phyloP scores from a whole-genome alignment of 2,329 filamentous ascomycete genomes.

The Ceratocystis harringtonii region DNA sequence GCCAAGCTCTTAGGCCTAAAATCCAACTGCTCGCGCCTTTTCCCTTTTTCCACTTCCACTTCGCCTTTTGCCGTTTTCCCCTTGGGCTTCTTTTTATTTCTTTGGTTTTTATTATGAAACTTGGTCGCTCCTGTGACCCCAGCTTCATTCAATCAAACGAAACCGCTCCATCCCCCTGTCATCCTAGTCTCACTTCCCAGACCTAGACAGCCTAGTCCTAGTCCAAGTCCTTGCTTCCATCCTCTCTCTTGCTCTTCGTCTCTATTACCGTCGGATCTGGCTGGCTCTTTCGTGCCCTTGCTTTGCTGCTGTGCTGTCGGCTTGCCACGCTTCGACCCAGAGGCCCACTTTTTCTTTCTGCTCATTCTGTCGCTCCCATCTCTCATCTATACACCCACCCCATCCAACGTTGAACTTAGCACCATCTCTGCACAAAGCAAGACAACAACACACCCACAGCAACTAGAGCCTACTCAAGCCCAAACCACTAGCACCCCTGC shows the following conservation, averaged over 20 bases:
- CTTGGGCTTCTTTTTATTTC: constrained; percentile 12
- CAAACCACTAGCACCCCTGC: too few species aligned
- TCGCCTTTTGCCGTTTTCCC: background rate
- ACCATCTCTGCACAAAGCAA: background rate
- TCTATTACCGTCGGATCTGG: background rate
- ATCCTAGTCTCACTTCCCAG: background rate
- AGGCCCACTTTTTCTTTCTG: background rate
- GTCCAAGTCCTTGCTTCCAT: background rate
- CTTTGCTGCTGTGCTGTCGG: too few species aligned
- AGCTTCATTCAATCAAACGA: background rate
- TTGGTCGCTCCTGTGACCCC: background rate
- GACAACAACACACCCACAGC: too few species aligned
- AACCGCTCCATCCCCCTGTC: background rate
- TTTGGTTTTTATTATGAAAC: background rate
- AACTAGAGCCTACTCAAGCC: too few species aligned
- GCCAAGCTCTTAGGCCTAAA: background rate
- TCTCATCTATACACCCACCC: too few species aligned
- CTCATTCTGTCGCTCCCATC: background rate
- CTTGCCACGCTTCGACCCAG: too few species aligned
- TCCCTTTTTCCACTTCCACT: background rate
- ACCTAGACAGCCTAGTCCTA: background rate
- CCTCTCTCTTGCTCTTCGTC: background rate
- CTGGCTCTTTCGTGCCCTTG: too few species aligned
- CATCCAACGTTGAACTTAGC: too few species aligned
- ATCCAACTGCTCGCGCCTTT: background rate